phyloP scores from a whole-genome alignment of 805 yeast species.

The Wickerhamiella azyma region DNA sequence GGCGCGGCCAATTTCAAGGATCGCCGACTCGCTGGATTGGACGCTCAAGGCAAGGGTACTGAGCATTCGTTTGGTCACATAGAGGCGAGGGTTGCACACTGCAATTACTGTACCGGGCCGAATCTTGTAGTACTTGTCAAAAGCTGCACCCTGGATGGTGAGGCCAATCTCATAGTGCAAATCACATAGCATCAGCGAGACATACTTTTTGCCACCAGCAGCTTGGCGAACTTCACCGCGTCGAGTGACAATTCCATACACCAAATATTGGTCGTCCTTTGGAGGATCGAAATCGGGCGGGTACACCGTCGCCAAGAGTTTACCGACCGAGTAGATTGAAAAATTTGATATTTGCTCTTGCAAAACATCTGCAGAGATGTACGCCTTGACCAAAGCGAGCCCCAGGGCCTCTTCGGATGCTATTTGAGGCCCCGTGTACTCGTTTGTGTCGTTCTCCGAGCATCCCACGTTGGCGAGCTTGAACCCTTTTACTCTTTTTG shows the following conservation, averaged over 20 bases:
- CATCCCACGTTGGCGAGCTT: conserved; percentile 2
- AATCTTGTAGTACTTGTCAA: conserved; percentile 58
- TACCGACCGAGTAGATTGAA: conserved; percentile 43
- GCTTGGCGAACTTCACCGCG: conserved; percentile 40
- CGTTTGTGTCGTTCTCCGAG: neutral
- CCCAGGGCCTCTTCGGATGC: neutral
- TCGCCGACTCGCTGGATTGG: conserved; percentile 34
- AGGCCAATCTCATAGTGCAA: conserved; percentile 47
- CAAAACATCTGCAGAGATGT: conserved; percentile 30
- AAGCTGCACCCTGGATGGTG: conserved; percentile 52
- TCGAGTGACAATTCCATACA: conserved; percentile 49
- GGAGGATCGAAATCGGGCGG: conserved; percentile 66
- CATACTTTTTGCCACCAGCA: conserved; percentile 34
- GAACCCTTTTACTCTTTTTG: conserved; percentile 1
- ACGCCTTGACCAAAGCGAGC: conserved; percentile 17
- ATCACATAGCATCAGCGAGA: conserved; percentile 53
- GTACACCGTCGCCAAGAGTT: conserved; percentile 46
- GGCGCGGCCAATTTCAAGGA: conserved; percentile 64
- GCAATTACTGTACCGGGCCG: conserved; percentile 63
- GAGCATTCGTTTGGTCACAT: conserved; percentile 15
- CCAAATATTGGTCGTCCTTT: conserved; percentile 60
- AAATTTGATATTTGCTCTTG: conserved; percentile 32
- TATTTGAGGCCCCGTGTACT: neutral
- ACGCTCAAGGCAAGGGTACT: conserved; percentile 41
- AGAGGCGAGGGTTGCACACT: conserved; percentile 59